Base-by-base conservation (phyloP, 257 asterid species). In the Perilla frutescens region DNA sequence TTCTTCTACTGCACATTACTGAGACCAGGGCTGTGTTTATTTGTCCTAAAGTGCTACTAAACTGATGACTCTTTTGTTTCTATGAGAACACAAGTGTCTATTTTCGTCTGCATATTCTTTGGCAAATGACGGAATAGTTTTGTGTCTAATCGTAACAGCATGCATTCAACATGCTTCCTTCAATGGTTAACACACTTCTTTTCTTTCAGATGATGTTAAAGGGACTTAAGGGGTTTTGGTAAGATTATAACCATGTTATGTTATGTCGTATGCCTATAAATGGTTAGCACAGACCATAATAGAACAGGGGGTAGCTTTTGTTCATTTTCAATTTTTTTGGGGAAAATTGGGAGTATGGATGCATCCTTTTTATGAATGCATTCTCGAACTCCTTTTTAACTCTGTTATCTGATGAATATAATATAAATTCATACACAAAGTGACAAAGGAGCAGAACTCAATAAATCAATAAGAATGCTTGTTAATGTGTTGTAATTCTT, bases 231-330 rank as follows among this genome's bases (percentile, higher is more conserved):
- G 36, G 47, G 7, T 8, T 50, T 50, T 34, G 10, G 47, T 49
- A 10, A 50, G 10, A 48, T 48, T 10, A 47, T 47, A 8, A 11
- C 43, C 20, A 29, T 49, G 14, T 50, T 34, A 67, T n/a, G 50
- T 50, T 50, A 15, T 13, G 62, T 31, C 14, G 73, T 58, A 68
- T 57, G 59, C 36, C 43, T 51, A 61, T 54, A 15, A 54, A 53
- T 53, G 59, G n/a, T 14, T 53, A 11, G 29, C 43, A 13, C 41
- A 11, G 3, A 9, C 61, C n/a, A 3, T 36, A 32, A 53, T 39
- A 6, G 5, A 51, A 74, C 29, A 29, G 8, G 29, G 26, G 53
- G 47, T 36, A 32, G 61, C 51, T 55, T 31, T 54, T 11, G 47
- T 57, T 7, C n/a, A 8, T 26, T 13, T 8, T 41, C 62, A 4